Percentiles rank a stretch among this genome's conserved stretches.
These are phyloP conservation scores for Kingdonia uniflora DNA, from an alignment of 164 flowering plant genomes.

Conservation along the genomic window DNA sequence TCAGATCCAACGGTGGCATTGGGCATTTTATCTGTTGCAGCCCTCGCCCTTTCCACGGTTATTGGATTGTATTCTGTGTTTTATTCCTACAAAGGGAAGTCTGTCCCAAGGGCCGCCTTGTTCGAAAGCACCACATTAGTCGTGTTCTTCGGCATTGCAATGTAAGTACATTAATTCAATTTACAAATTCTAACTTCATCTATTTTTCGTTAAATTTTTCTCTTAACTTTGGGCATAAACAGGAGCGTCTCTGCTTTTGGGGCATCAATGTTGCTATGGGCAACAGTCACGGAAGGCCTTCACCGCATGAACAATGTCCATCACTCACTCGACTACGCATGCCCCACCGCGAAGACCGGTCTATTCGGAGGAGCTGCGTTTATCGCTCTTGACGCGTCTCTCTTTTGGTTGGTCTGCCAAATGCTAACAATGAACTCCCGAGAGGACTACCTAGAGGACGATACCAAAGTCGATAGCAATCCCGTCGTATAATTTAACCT, in stretches of 20 bases:
- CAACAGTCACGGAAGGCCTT: slow-evolving; percentile 56
- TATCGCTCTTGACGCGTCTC: slow-evolving; percentile 27
- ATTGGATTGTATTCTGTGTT: slow-evolving; percentile 42
- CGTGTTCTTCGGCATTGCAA: slow-evolving; percentile 54
- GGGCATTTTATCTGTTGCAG: slow-evolving; percentile 41
- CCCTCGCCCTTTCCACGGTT: slow-evolving; percentile 26
- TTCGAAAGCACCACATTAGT: slow-evolving; percentile 47
- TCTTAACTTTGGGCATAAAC: background rate
- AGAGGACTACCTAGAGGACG: slow-evolving; percentile 29
- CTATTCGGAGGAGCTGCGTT: slow-evolving; percentile 47
- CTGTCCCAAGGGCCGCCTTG: slow-evolving; percentile 51
- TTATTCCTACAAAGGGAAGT: slow-evolving; percentile 63
- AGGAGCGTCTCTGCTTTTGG: slow-evolving; percentile 55
- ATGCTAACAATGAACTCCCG: slow-evolving; percentile 34
- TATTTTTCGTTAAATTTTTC: background rate
- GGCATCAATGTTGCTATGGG: slow-evolving; percentile 58
- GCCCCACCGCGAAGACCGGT: slow-evolving; percentile 41
- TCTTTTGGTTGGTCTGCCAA: slow-evolving; percentile 41
- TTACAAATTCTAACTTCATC: no score
- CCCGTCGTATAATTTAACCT: slow-evolving; percentile 7
- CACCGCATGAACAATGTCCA: slow-evolving; percentile 34
- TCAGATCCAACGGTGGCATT: slow-evolving; percentile 52
- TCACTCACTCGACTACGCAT: slow-evolving; percentile 11
- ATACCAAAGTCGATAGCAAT: slow-evolving; percentile 29
- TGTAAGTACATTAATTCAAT: slow-evolving; percentile 41